Evolutionary conservation across 352 stramenopile genomes (phyloP), one percentile per base, ranked within the genome.

Genomic region (Ophiocytium majus): DNA sequence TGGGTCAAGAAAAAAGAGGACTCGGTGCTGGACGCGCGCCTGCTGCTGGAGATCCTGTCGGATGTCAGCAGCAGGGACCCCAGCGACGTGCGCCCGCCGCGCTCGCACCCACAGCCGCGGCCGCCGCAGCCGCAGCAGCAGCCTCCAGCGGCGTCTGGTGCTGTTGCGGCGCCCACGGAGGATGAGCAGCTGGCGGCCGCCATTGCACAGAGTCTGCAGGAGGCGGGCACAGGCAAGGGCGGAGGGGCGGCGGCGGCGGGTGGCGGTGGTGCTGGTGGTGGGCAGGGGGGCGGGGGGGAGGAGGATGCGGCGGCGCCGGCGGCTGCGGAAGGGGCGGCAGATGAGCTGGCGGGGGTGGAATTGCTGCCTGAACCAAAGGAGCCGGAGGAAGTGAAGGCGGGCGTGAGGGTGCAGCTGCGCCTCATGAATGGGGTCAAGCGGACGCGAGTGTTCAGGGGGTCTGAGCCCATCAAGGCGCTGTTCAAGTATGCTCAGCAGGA

Each of bases 111-210:
- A 19, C 34, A 0, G 28, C 33, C 17, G n/a, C 81, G 31, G 10
- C 10, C 28, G 34, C 79, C 32, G 19, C 37, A 36, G 5, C 79
- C 32, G 19, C 14, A 31, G 31, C 81, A n/a, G 1, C n/a, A 19
- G 36, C 28, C 32, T 1, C 32, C 19, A 31, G 0, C 71, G 31
- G 64, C n/a, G 5, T 32, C 28, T 1, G 31, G 10, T 32, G 71
- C 0, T 74, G 10, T 33, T 10, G 0, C 34, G 0, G 78, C 63
- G 9, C 78, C 17, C 5, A 10, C 76, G 9, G 83, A 86, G 33
- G 83, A 86, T 1, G 37, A 79, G 50, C 66, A 78, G 76, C 37
- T 86, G 34, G 83, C 83, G 9, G 63, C 63, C 0, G 83, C 83
- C 17, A 85, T 86, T 10, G 83, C 83, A 0, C 76, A 80, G 32